Conservation (phyloP, 805 yeast species). For the Millerozyma acaciae region DNA sequence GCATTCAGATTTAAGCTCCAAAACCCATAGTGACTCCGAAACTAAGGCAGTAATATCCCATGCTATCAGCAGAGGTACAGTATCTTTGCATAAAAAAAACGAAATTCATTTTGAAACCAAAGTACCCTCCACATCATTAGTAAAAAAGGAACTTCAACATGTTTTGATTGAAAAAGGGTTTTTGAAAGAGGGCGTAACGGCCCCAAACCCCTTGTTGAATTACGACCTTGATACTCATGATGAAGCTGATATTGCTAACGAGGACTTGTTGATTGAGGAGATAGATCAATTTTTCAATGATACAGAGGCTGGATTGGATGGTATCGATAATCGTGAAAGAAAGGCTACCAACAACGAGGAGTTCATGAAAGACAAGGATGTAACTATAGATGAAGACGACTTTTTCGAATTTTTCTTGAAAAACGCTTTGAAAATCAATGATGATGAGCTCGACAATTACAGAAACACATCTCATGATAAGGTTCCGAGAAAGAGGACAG, state of each 20-base stretch:
- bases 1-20: no score
- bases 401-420: conserved; percentile 46
- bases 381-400: conserved; percentile 61
- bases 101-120: no score
- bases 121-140: no score
- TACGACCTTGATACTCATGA: neutral
- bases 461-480: neutral
- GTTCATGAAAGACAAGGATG: conserved; percentile 11
- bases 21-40: no score
- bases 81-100: no score
- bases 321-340: conserved; percentile 6
- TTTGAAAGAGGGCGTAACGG: no score
- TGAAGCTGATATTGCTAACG: conserved; percentile 3
- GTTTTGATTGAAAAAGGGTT: no score
- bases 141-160: no score
- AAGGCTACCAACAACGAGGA: conserved; percentile 1
- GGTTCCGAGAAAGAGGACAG: conserved; percentile 3
- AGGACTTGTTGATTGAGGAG: conserved; percentile 3
- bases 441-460: neutral
- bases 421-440: conserved; percentile 6
- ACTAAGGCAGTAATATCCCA: no score
- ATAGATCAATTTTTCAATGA: conserved; percentile 8
- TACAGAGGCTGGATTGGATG: conserved; percentile 7
- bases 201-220: no score
- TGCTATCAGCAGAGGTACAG: no score